These are phyloP conservation scores for Aspergillus sp. DNA, from an alignment of 2,329 filamentous ascomycete genomes.

Conservation along the genomic window DNA sequence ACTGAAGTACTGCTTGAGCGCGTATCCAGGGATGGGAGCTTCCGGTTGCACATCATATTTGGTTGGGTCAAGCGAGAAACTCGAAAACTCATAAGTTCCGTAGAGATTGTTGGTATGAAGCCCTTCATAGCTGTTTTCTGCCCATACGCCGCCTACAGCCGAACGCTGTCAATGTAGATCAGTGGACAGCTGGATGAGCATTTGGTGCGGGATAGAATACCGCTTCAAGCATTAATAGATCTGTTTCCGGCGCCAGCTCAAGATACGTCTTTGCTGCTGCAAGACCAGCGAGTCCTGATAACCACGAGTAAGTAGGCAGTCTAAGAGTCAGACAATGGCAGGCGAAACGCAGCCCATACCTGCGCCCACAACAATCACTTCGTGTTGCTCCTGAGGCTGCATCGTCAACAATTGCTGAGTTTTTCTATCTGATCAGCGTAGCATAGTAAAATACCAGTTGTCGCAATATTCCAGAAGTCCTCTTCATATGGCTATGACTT, in stretches of 20 bases:
- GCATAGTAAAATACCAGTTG: too few species aligned
- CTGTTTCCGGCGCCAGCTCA: constrained; percentile 3
- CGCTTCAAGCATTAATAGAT: constrained; percentile 4
- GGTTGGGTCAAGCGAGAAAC: constrained; percentile 1
- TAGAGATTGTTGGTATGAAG: constrained; percentile 8
- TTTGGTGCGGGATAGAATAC: background rate
- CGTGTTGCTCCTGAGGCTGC: background rate
- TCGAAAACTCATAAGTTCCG: constrained; percentile 7
- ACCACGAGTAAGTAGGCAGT: background rate
- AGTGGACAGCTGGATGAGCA: background rate
- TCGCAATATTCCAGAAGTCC: too few species aligned
- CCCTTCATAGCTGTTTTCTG: constrained; percentile 1
- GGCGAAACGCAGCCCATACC: background rate
- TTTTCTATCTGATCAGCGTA: too few species aligned
- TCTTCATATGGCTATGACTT: too few species aligned
- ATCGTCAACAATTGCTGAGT: background rate
- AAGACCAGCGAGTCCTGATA: constrained; percentile 3
- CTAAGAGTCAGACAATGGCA: background rate
- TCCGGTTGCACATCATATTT: constrained; percentile 1
- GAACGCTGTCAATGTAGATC: background rate
- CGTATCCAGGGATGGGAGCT: background rate
- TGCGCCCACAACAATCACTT: constrained; percentile 5
- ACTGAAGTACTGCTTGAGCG: constrained; percentile 1
- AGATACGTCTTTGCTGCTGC: constrained; percentile 13
- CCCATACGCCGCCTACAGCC: constrained; percentile 11